These are phyloP conservation scores for Pezicula neosporulosa DNA, from an alignment of 2,329 filamentous ascomycete species.

Conservation along the genomic window DNA sequence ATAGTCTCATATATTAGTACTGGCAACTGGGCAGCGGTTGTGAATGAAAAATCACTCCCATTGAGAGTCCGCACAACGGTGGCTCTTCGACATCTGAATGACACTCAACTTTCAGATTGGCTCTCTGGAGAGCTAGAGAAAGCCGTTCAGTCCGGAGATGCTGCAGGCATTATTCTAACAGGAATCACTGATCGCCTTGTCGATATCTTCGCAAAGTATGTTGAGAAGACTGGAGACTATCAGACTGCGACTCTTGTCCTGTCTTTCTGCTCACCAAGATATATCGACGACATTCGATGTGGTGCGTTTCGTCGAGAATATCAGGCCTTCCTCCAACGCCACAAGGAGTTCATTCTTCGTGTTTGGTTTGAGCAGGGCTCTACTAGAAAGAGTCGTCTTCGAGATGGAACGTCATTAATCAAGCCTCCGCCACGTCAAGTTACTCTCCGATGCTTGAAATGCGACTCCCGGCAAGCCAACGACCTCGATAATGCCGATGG, in stretches of 20 bases:
- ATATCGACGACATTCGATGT: slow-evolving; percentile 74
- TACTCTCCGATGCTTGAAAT: slow-evolving; percentile 74
- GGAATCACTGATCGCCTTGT: slow-evolving; percentile 71
- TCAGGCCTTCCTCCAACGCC: slow-evolving; percentile 67
- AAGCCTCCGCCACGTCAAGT: slow-evolving; percentile 66
- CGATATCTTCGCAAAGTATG: slow-evolving; percentile 72
- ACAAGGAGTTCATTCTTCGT: slow-evolving; percentile 70
- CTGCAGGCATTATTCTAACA: slow-evolving; percentile 75
- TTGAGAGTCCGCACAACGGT: slow-evolving; percentile 72
- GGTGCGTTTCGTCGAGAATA: slow-evolving; percentile 71
- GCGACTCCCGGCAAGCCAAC: slow-evolving; percentile 56
- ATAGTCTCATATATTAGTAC: slow-evolving; percentile 76
- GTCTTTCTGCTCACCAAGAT: slow-evolving; percentile 70
- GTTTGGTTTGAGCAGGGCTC: slow-evolving; percentile 77
- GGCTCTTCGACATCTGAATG: slow-evolving; percentile 63
- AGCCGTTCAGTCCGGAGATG: slow-evolving; percentile 63
- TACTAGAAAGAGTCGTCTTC: slow-evolving; percentile 61
- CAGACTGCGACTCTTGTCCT: slow-evolving; percentile 76
- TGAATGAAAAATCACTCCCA: slow-evolving; percentile 69
- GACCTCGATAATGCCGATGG: slow-evolving; percentile 23
- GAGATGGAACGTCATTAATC: slow-evolving; percentile 59
- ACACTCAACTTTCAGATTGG: slow-evolving; percentile 62
- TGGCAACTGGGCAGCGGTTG: slow-evolving; percentile 72
- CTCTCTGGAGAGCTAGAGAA: slow-evolving; percentile 61
- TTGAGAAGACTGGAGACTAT: slow-evolving; percentile 72